Percentiles rank a stretch among this genome's conserved stretches.
Conservation (phyloP, 2,329 filamentous ascomycete species). For the Colletotrichum kahawae region DNA sequence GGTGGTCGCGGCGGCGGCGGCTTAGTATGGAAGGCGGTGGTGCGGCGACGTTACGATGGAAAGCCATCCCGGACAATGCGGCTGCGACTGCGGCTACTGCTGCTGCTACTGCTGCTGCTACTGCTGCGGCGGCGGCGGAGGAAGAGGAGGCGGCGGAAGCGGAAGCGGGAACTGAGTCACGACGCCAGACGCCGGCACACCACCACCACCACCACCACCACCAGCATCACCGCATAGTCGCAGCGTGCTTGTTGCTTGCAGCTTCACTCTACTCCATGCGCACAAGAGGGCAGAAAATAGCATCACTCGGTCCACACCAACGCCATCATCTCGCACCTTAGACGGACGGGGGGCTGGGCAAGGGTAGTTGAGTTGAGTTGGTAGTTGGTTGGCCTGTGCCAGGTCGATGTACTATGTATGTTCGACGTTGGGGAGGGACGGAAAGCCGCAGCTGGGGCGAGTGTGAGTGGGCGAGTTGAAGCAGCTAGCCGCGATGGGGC, state of each 20-base stretch:
- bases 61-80: neutral
- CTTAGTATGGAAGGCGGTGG: neutral
- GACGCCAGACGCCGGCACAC: neutral
- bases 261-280: slow-evolving; percentile 3
- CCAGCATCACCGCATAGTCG: neutral
- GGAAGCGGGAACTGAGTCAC: neutral
- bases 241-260: neutral
- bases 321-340: neutral
- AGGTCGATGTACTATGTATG: neutral
- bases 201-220: neutral
- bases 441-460: slow-evolving; percentile 11
- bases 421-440: neutral
- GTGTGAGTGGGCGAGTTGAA: neutral
- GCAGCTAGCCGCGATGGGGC: neutral
- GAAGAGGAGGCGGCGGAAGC: neutral
- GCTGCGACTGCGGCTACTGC: neutral
- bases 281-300: slow-evolving; percentile 10
- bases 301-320: neutral
- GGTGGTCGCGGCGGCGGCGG: neutral
- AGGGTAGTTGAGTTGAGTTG: neutral
- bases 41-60: neutral
- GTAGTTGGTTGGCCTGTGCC: neutral
- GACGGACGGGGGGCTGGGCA: neutral
- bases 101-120: neutral
- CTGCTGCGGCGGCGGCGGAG: neutral